These are phyloP conservation scores for Fomes fomentarius DNA, from an alignment of 1,284 basidiomycete genomes.

Conservation along the genomic window DNA sequence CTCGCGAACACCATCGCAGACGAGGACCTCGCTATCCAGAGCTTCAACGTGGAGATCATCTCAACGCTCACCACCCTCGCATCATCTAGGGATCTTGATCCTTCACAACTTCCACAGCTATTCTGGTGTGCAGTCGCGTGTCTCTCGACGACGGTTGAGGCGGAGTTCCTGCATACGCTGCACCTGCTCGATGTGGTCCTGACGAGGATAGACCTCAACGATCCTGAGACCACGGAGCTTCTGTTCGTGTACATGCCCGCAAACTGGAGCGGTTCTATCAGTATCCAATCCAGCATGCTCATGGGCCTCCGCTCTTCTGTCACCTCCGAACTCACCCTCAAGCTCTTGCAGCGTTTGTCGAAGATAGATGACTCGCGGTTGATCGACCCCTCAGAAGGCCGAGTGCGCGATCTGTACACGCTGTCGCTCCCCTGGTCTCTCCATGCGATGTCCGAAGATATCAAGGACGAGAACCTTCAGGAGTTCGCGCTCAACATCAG, in stretches of 20 bases:
- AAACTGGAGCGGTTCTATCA: constrained; percentile 72
- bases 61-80: constrained; percentile 77
- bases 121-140: constrained; percentile 90
- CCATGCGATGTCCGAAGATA: constrained; percentile 73
- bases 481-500: constrained; percentile 81
- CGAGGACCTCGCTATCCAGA: constrained; percentile 75
- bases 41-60: constrained; percentile 86
- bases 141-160: constrained; percentile 82
- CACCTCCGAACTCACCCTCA: constrained; percentile 72
- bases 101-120: constrained; percentile 74
- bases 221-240: constrained; percentile 62
- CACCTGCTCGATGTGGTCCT: constrained; percentile 73
- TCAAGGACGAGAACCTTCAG: constrained; percentile 62
- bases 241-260: constrained; percentile 72
- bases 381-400: constrained; percentile 73
- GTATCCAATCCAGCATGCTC: constrained; percentile 77
- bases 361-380: constrained; percentile 67
- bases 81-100: constrained; percentile 58
- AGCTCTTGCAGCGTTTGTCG: constrained; percentile 68
- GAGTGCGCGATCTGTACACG: constrained; percentile 85
- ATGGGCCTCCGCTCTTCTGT: constrained; percentile 82
- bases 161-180: constrained; percentile 77
- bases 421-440: constrained; percentile 90
- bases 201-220: constrained; percentile 75
- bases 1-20: constrained; percentile 86